These are phyloP conservation scores for Pharus latifolius DNA, from an alignment of 176 grass and related monocot genomes.

Conservation along the genomic window DNA sequence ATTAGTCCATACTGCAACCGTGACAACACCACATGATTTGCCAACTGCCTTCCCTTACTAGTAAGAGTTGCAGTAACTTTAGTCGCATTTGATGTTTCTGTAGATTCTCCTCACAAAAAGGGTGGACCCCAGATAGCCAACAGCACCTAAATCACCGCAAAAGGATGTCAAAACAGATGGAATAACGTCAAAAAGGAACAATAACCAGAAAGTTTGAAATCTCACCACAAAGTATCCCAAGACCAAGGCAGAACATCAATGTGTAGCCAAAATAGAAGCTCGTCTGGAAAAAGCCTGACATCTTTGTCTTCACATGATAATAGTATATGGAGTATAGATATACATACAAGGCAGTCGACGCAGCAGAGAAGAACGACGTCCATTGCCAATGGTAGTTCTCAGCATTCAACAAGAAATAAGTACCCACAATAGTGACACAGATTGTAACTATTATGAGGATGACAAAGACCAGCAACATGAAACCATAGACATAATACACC, in stretches of 20 bases:
- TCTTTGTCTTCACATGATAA: conserved; percentile 96
- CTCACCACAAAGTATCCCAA: conserved; percentile 96
- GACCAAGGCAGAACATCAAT: conserved; percentile 92
- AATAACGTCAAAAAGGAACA: not conserved
- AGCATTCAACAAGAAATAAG: conserved; percentile 96
- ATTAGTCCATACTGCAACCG: conserved; percentile 16
- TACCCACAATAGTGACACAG: conserved; percentile 97
- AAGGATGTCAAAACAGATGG: not conserved
- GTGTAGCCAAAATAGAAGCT: conserved; percentile 99
- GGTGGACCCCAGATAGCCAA: conserved; percentile 86
- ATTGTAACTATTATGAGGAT: conserved; percentile 92
- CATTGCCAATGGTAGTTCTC: conserved; percentile 99
- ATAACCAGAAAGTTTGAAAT: conserved; percentile 1
- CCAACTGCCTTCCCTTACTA: conserved; percentile 19
- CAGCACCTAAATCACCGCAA: conserved; percentile 58
- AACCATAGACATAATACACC: conserved; percentile 99
- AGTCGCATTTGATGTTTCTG: conserved; percentile 99
- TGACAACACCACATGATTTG: conserved; percentile 9
- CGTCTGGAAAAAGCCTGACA: conserved; percentile 99
- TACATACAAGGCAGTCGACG: conserved; percentile 86
- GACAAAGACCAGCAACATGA: conserved; percentile 97
- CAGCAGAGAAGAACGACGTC: conserved; percentile 99
- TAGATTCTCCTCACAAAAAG: conserved; percentile 99
- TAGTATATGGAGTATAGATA: conserved; percentile 96
- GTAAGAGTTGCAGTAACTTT: conserved; percentile 29